These are phyloP conservation scores for Penicillium sp. DNA, from an alignment of 2,329 filamentous ascomycete genomes.

Conservation along the genomic window DNA sequence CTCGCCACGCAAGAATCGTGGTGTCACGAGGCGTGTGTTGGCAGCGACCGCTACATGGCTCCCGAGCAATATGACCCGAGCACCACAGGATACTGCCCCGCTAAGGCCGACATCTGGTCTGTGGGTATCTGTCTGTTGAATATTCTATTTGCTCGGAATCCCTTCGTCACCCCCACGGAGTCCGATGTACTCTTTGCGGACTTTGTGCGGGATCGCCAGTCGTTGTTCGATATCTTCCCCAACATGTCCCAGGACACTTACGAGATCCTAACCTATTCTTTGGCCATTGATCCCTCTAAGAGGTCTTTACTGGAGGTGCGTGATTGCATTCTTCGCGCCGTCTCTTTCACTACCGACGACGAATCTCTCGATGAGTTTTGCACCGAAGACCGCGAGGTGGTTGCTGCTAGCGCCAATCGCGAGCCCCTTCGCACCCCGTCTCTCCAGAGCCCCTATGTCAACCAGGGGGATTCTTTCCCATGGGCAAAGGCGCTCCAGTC, in stretches of 20 bases:
- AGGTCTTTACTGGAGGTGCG: conserved; percentile 77
- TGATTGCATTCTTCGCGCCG: conserved; percentile 71
- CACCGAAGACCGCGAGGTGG: conserved; percentile 70
- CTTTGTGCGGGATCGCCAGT: conserved; percentile 89
- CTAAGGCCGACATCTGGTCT: conserved; percentile 93
- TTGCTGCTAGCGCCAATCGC: conserved; percentile 80
- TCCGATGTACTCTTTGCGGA: conserved; percentile 92
- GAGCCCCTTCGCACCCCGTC: conserved; percentile 95
- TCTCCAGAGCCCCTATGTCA: conserved; percentile 79
- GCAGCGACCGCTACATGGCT: conserved; percentile 98
- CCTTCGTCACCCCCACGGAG: conserved; percentile 85
- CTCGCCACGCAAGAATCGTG: conserved; percentile 84
- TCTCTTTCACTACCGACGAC: conserved; percentile 92
- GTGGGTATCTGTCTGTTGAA: conserved; percentile 96
- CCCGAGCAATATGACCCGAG: conserved; percentile 95
- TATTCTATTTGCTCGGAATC: conserved; percentile 93
- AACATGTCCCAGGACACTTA: conserved; percentile 98
- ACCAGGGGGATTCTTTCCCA: conserved; percentile 76
- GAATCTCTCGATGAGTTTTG: conserved; percentile 93
- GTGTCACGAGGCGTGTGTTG: conserved; percentile 90
- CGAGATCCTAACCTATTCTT: conserved; percentile 84
- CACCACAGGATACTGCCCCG: conserved; percentile 83
- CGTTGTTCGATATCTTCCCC: conserved; percentile 95
- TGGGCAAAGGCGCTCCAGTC: conserved; percentile 90
- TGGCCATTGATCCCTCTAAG: conserved; percentile 87